Evolutionary conservation across 495 filamentous ascomycete genomes (phyloP).

Genomic region (Tetracladium marchalianum): DNA sequence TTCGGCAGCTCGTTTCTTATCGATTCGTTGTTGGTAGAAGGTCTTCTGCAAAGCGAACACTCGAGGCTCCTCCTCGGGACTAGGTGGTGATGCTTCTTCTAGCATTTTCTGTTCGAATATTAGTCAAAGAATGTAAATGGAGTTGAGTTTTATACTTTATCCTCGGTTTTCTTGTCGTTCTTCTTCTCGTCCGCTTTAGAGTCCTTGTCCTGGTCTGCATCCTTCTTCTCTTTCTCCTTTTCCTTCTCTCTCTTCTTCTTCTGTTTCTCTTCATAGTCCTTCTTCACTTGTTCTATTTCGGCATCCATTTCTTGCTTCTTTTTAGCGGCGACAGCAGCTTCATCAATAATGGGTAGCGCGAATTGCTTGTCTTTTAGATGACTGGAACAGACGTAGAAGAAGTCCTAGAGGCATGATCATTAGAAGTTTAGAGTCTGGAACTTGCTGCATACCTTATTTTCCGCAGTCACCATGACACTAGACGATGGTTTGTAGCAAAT

Average conservation of each 20-base stretch:
- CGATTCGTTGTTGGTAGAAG: slow-evolving; percentile 78
- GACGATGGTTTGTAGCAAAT: slow-evolving; percentile 86
- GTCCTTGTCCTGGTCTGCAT: slow-evolving; percentile 33
- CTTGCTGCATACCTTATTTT: slow-evolving; percentile 62
- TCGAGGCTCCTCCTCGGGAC: slow-evolving; percentile 51
- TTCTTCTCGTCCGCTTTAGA: slow-evolving; percentile 43
- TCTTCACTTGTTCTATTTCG: slow-evolving; percentile 62
- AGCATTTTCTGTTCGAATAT: slow-evolving; percentile 11
- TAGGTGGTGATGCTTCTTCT: slow-evolving; percentile 2
- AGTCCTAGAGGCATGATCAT: slow-evolving; percentile 51
- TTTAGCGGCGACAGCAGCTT: slow-evolving; percentile 58
- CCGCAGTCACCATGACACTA: slow-evolving; percentile 79
- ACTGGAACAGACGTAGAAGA: slow-evolving; percentile 80
- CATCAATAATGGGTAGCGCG: slow-evolving; percentile 68
- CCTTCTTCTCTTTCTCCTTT: slow-evolving; percentile 42
- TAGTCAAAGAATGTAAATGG: not conserved
- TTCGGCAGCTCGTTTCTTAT: slow-evolving; percentile 68
- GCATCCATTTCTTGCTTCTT: slow-evolving; percentile 62
- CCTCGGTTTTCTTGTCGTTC: slow-evolving; percentile 41
- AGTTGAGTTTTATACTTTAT: slow-evolving; percentile 27
- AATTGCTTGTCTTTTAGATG: slow-evolving; percentile 82
- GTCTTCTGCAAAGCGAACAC: slow-evolving; percentile 79
- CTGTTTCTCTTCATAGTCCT: slow-evolving; percentile 68
- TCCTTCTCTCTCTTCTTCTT: slow-evolving; percentile 51
- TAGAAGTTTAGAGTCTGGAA: not conserved